A percentile compares a stretch with the other conserved stretches of the same genome.
Conservation (phyloP, 805 yeast genomes). For the Suhomyces sp. region DNA sequence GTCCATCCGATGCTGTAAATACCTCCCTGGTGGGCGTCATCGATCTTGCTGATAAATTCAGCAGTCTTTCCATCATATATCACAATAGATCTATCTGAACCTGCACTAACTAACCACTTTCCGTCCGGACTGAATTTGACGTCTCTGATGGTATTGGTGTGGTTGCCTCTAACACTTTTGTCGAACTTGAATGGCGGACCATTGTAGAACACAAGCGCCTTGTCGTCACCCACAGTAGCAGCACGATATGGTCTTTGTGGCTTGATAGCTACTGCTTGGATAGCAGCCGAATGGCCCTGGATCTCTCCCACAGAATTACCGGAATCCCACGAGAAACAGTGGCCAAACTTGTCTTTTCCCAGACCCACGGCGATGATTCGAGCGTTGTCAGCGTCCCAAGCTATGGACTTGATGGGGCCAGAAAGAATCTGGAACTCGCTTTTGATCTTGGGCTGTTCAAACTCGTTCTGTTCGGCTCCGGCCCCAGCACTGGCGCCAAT, state of each 20-base stretch:
- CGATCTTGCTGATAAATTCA: slow-evolving; percentile 55
- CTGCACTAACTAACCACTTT: slow-evolving; percentile 68
- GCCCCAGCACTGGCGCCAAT: slow-evolving; percentile 21
- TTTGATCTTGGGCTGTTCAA: slow-evolving; percentile 56
- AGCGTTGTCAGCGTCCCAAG: slow-evolving; percentile 88
- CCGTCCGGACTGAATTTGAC: slow-evolving; percentile 85
- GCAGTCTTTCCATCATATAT: slow-evolving; percentile 88
- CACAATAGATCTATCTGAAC: slow-evolving; percentile 75
- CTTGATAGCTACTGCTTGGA: slow-evolving; percentile 81
- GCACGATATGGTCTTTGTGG: slow-evolving; percentile 90
- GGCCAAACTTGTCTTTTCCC: slow-evolving; percentile 90
- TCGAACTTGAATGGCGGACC: slow-evolving; percentile 95
- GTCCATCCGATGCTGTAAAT: slow-evolving; percentile 77
- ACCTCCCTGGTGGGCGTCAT: slow-evolving; percentile 68
- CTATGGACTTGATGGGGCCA: slow-evolving; percentile 77
- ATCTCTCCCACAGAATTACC: slow-evolving; percentile 98
- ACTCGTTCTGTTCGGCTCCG: slow-evolving; percentile 33
- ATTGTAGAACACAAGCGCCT: slow-evolving; percentile 73
- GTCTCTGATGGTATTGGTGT: slow-evolving; percentile 74
- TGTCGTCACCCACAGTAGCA: slow-evolving; percentile 89
- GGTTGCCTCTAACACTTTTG: slow-evolving; percentile 67
- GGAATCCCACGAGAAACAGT: slow-evolving; percentile 87
- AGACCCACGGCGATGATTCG: slow-evolving; percentile 93
- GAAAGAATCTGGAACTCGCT: slow-evolving; percentile 77
- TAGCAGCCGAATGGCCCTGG: slow-evolving; percentile 82